Base-by-base conservation (phyloP, 768 basidiomycete genomes). In the Auriscalpium microsporum region DNA sequence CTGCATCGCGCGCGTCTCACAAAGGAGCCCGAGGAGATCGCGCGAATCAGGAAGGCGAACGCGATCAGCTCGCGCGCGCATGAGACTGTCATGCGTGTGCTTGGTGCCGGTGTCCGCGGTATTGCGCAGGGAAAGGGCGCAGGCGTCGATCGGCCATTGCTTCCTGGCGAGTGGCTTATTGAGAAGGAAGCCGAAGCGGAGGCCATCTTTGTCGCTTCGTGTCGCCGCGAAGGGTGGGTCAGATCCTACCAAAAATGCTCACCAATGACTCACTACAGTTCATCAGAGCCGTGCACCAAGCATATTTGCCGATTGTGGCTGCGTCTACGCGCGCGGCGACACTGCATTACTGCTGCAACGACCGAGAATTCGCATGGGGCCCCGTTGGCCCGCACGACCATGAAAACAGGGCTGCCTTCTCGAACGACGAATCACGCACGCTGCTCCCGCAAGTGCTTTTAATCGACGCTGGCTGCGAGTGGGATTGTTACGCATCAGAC, bases 391-490 rank as follows among this genome's bases (percentile, higher is more conserved):
- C 73, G 2, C 74, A 78, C 57, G 82, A 84, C 58, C 79, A 80
- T 52, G 62, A 74, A 21, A 85, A 89, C 65, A 69, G 67, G 17
- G 73, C 75, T 38, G 70, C 70, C 0, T 68, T 87, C 35, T 71
- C 75, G 4, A 72, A 75, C 40, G 69, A 66, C 8, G 65, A 72
- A 11, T 60, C 69, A 9, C 75, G 72, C 50, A 66, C 76, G 14
- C 60, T 86, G 49, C 60, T 71, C 35, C 84, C 86, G 0, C 83
- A 89, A 66, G 87, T 95, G 8, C 75, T 95, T 5, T 79, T 95
- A 35, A 94, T 95, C 58, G 95, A 98, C 63, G 95, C 95, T 1
- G 94, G 94, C 0, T 94, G 94, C 64, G 95, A 98, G 71, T 94
- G 83, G 84, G 66, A 74, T 16, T 77, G 78, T 62, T 85, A 87